phyloP scores from a whole-genome alignment of 495 filamentous ascomycete genomes.

The Pyrenula massariospora region DNA sequence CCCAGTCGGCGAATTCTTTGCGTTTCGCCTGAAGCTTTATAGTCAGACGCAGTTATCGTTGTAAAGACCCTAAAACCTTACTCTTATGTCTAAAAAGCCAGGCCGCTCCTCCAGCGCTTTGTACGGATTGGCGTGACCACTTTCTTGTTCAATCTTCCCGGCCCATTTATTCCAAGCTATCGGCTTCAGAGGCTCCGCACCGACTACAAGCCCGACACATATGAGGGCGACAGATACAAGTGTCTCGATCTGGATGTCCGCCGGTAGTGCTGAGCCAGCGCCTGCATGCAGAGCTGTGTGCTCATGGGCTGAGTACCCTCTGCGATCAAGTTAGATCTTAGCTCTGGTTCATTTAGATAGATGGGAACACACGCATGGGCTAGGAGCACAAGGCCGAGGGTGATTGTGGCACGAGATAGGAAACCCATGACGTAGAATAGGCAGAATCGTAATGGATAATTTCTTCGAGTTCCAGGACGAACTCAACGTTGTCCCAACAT shows the following conservation, averaged over 20 bases:
- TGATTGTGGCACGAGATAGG: constrained; percentile 49
- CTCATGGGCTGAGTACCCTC: constrained; percentile 80
- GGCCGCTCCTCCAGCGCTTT: constrained; percentile 43
- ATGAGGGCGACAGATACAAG: constrained; percentile 51
- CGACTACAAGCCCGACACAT: constrained; percentile 59
- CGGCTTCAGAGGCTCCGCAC: constrained; percentile 57
- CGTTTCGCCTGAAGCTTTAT: constrained; percentile 45
- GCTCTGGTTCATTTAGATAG: neutral
- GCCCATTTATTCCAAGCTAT: constrained; percentile 79
- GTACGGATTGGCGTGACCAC: constrained; percentile 38
- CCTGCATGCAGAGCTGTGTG: constrained; percentile 54
- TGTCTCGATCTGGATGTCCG: constrained; percentile 59
- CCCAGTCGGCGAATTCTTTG: constrained; percentile 67
- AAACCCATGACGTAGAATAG: constrained; percentile 43
- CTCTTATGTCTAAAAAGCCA: constrained; percentile 60
- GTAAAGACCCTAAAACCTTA: constrained; percentile 21
- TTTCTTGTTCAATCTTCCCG: constrained; percentile 65
- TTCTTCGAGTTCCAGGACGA: too few relatives aligned
- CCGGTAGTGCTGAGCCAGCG: constrained; percentile 42
- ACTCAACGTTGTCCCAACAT: neutral
- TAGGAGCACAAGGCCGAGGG: constrained; percentile 54
- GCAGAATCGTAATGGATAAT: too few relatives aligned
- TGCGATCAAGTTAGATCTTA: constrained; percentile 17
- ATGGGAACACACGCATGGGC: constrained; percentile 54
- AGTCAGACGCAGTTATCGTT: constrained; percentile 2